Conservation (phyloP, 1,284 basidiomycete species). For the Xanthoconium separans region DNA sequence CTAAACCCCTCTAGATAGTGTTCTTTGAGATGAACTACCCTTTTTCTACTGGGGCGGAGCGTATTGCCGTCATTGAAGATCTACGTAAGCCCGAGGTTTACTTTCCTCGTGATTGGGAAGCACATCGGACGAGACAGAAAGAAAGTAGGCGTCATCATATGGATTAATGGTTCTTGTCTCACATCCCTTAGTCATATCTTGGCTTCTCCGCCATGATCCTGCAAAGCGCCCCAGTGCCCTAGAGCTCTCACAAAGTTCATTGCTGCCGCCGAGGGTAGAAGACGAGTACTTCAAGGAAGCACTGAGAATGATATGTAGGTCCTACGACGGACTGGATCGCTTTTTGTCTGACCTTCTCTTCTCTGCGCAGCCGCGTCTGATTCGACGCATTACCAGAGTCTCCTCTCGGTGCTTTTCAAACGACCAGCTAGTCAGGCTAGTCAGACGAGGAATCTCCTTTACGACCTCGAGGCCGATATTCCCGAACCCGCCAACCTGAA, state of each 20-base stretch:
- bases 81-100: slow-evolving; percentile 70
- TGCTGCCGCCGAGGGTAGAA: slow-evolving; percentile 75
- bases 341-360: not conserved
- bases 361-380: slow-evolving; percentile 60
- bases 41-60: slow-evolving; percentile 87
- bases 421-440: slow-evolving; percentile 52
- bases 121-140: slow-evolving; percentile 59
- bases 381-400: slow-evolving; percentile 70
- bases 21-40: slow-evolving; percentile 97
- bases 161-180: not conserved
- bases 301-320: slow-evolving; percentile 71
- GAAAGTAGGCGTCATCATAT: slow-evolving; percentile 52
- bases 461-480: slow-evolving; percentile 70
- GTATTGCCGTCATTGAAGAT: slow-evolving; percentile 80
- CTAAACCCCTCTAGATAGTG: slow-evolving; percentile 61
- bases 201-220: slow-evolving; percentile 84
- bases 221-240: slow-evolving; percentile 78
- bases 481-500: slow-evolving; percentile 76
- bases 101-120: slow-evolving; percentile 78
- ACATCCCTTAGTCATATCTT: slow-evolving; percentile 62
- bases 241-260: slow-evolving; percentile 79
- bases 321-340: not conserved
- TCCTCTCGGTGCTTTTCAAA: slow-evolving; percentile 70
- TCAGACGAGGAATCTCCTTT: slow-evolving; percentile 72
- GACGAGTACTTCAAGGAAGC: slow-evolving; percentile 87